These are phyloP conservation scores for Malbranchea zuffiana DNA, from an alignment of 2,329 filamentous ascomycete genomes.

Conservation along the genomic window DNA sequence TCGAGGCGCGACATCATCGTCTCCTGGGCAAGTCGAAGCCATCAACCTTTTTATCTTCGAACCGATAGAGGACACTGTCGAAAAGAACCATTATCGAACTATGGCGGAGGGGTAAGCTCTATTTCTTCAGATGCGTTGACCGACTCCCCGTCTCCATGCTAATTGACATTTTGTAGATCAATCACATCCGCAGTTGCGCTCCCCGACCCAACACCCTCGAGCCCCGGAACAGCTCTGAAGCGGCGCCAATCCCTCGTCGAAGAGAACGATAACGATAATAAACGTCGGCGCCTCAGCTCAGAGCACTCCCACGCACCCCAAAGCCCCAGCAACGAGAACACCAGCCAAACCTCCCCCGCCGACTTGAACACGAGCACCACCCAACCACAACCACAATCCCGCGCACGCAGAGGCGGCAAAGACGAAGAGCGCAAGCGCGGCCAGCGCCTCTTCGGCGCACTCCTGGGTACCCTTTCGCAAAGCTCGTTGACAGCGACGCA, in stretches of 20 bases:
- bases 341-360: conserved; percentile 12
- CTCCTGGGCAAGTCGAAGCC: too few species aligned
- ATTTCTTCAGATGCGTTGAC: too few species aligned
- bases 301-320: conserved; percentile 18
- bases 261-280: conserved; percentile 38
- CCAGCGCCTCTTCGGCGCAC: conserved; percentile 72
- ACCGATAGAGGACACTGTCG: too few species aligned
- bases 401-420: conserved; percentile 26
- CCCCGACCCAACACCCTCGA: conserved; percentile 31
- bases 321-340: conserved; percentile 18
- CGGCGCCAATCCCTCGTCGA: conserved; percentile 41
- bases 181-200: conserved; percentile 46
- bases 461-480: conserved; percentile 69
- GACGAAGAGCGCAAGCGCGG: conserved; percentile 76
- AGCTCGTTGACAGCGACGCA: conserved; percentile 52
- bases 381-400: conserved; percentile 10
- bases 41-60: too few species aligned
- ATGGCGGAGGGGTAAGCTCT: conserved; percentile 13
- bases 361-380: not conserved
- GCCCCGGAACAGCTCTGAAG: conserved; percentile 34
- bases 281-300: conserved; percentile 42
- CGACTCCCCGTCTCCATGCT: not conserved
- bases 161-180: conserved; percentile 27
- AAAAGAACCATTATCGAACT: too few species aligned
- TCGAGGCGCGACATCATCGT: too few species aligned